These are phyloP conservation scores for Suillus lakei DNA, from an alignment of 768 basidiomycete species.

Conservation along the genomic window DNA sequence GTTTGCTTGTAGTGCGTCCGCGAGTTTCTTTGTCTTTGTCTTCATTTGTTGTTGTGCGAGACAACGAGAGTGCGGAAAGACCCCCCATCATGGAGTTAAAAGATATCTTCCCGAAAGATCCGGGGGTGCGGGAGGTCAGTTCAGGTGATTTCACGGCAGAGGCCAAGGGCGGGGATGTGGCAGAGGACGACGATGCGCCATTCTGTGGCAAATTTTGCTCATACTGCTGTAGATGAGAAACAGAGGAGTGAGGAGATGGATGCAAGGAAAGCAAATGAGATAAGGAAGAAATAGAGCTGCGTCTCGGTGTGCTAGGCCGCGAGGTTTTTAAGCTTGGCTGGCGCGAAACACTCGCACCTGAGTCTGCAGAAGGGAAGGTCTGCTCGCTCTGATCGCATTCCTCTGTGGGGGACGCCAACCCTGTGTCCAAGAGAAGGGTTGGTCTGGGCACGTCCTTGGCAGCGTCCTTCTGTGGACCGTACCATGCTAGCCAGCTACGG, in stretches of 20 bases:
- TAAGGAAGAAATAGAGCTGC: conserved; percentile 29
- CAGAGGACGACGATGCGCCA: conserved; percentile 14
- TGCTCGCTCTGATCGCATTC: conserved; percentile 12
- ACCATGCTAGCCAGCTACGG: conserved; percentile 34
- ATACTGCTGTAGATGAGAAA: conserved; percentile 27
- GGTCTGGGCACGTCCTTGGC: conserved; percentile 19
- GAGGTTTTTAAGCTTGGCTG: conserved; percentile 15
- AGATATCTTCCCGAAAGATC: conserved; percentile 66
- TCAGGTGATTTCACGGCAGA: conserved; percentile 42
- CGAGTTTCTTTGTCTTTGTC: conserved; percentile 50
- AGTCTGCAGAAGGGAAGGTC: conserved; percentile 2
- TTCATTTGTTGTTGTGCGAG: conserved; percentile 49
- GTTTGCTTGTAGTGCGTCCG: conserved; percentile 54
- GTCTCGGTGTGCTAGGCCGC: conserved; percentile 25
- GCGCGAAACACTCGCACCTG: conserved; percentile 4
- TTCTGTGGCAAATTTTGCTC: conserved; percentile 12
- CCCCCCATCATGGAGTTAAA: conserved; percentile 75
- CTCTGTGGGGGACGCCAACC: conserved; percentile 23
- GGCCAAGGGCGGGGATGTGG: conserved; percentile 27
- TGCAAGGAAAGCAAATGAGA: conserved; percentile 31
- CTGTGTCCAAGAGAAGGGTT: conserved; percentile 19
- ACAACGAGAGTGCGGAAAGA: conserved; percentile 65
- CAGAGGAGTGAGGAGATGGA: conserved; percentile 18
- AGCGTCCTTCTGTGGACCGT: conserved; percentile 26
- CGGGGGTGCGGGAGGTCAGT: conserved; percentile 38